Evolutionary conservation across 306 rosid genomes (phyloP).

Genomic region (Corylus avellana): DNA sequence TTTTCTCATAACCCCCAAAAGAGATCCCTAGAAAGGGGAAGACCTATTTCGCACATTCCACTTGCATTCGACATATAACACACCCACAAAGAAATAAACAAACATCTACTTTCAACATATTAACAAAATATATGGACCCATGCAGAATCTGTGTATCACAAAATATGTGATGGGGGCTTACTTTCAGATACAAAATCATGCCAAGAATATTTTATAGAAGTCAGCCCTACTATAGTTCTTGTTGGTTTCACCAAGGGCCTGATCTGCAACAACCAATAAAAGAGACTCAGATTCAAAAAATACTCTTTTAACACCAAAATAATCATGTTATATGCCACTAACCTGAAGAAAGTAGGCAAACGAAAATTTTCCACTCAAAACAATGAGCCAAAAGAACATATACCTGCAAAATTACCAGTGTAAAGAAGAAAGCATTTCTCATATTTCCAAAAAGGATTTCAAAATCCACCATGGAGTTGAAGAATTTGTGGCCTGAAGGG

Average conservation of each 20-base stretch:
- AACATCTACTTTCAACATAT: neutral
- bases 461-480: neutral
- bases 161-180: constrained; percentile 34
- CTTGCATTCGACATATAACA: neutral
- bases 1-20: no score
- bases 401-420: constrained; percentile 53
- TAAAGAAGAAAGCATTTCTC: neutral
- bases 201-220: constrained; percentile 56
- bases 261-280: constrained; percentile 55
- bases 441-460: neutral
- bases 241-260: constrained; percentile 82
- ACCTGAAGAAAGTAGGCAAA: constrained; percentile 98
- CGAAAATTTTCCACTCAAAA: constrained; percentile 75
- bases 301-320: neutral
- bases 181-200: constrained; percentile 80
- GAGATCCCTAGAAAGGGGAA: no score
- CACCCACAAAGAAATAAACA: neutral
- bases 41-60: neutral
- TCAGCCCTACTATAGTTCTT: constrained; percentile 38
- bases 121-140: neutral
- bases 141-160: neutral
- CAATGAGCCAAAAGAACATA: constrained; percentile 79
- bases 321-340: constrained; percentile 7
- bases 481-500: neutral
- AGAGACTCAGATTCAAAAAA: neutral